A percentile compares a stretch with the other conserved stretches of the same genome.
Evolutionary conservation across 331 rosid genomes (phyloP).

Genomic region (Cucumis variabilis): DNA sequence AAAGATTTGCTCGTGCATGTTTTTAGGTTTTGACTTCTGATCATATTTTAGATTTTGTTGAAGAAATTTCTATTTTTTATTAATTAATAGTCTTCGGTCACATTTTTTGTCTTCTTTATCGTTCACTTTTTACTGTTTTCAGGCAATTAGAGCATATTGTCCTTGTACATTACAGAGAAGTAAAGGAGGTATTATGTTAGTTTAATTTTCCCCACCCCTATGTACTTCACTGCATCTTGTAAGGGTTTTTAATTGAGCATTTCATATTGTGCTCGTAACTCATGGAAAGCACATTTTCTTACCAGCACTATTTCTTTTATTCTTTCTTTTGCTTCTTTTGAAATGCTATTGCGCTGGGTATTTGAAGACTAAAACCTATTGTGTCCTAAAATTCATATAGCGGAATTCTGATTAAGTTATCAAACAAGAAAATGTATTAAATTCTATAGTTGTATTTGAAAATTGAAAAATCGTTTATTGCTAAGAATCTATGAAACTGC

Average conservation of each 20-base stretch:
- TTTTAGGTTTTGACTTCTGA: neutral
- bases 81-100: neutral
- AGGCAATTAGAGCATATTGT: slow-evolving; percentile 79
- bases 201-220: neutral
- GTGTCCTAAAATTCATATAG: slow-evolving; percentile 11
- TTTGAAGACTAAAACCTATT: neutral
- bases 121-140: slow-evolving; percentile 40
- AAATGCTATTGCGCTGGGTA: neutral
- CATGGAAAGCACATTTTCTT: slow-evolving; percentile 14
- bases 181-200: slow-evolving; percentile 56
- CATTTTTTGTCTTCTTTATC: slow-evolving; percentile 3
- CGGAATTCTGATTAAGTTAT: neutral
- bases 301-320: neutral
- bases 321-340: neutral
- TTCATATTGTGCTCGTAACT: neutral
- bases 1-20: neutral
- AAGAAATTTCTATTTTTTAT: neutral
- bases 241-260: neutral
- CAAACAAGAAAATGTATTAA: neutral
- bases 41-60: neutral
- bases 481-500: neutral
- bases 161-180: slow-evolving; percentile 80
- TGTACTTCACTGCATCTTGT: neutral
- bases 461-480: neutral
- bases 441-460: neutral